Conservation (phyloP, 331 rosid genomes). For the Spiraea crenata region DNA sequence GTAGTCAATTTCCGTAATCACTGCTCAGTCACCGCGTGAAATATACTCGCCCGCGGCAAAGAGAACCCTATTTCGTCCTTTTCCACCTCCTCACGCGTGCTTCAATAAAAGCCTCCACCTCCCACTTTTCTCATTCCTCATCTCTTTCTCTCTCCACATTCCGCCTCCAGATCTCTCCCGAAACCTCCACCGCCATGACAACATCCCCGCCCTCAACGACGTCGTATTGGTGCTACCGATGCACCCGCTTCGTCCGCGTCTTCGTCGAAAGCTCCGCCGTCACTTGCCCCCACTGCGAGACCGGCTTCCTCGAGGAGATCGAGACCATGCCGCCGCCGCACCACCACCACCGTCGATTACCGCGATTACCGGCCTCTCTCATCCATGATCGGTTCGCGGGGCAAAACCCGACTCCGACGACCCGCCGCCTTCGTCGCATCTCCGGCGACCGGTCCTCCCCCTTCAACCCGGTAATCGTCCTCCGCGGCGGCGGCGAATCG, state of each 20-base stretch:
- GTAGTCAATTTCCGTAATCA: neutral
- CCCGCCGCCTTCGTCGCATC: slow-evolving; percentile 62
- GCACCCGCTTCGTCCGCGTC: slow-evolving; percentile 58
- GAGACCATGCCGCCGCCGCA: slow-evolving; percentile 33
- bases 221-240: slow-evolving; percentile 91
- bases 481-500: slow-evolving; percentile 47
- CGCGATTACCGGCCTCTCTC: slow-evolving; percentile 35
- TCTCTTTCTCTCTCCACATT: neutral
- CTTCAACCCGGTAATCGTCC: slow-evolving; percentile 79
- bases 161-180: slow-evolving; percentile 28
- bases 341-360: slow-evolving; percentile 40
- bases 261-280: slow-evolving; percentile 34
- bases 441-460: slow-evolving; percentile 53
- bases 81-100: slow-evolving; percentile 21
- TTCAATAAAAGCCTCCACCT: slow-evolving; percentile 10
- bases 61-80: slow-evolving; percentile 7
- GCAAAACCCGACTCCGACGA: slow-evolving; percentile 22
- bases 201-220: slow-evolving; percentile 38
- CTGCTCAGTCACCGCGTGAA: neutral
- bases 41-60: neutral
- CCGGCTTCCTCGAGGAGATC: slow-evolving; percentile 78
- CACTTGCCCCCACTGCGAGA: slow-evolving; percentile 69
- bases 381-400: slow-evolving; percentile 26
- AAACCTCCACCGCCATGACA: slow-evolving; percentile 21
- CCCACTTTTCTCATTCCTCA: slow-evolving; percentile 10